Percentiles rank a stretch among this genome's conserved stretches.
phyloP scores from a whole-genome alignment of 768 basidiomycete species.

The Punctularia strigosozonata region DNA sequence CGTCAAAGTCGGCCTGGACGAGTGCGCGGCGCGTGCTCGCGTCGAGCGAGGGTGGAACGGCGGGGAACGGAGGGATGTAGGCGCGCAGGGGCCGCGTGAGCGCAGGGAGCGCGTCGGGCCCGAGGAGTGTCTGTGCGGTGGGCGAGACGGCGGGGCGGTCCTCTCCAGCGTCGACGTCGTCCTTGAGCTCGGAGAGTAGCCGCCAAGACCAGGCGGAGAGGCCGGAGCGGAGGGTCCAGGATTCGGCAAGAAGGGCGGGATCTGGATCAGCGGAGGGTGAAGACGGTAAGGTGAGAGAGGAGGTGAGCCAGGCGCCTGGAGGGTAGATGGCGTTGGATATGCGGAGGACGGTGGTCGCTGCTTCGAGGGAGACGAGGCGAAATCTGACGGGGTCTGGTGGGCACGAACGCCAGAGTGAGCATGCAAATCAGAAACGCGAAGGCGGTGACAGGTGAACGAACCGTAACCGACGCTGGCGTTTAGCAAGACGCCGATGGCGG shows the following conservation, averaged over 20 bases:
- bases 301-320: slow-evolving; percentile 49
- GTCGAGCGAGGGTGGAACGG: slow-evolving; percentile 25
- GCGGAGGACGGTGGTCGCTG: slow-evolving; percentile 55
- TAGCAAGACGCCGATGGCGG: slow-evolving; percentile 66
- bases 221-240: slow-evolving; percentile 54
- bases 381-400: slow-evolving; percentile 56
- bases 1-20: slow-evolving; percentile 55
- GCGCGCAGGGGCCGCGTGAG: slow-evolving; percentile 45
- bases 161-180: slow-evolving; percentile 39
- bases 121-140: slow-evolving; percentile 46
- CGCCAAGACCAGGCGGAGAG: slow-evolving; percentile 74
- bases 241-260: slow-evolving; percentile 28
- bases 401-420: slow-evolving; percentile 1
- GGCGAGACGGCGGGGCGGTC: neutral
- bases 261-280: slow-evolving; percentile 12
- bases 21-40: slow-evolving; percentile 30
- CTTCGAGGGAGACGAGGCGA: slow-evolving; percentile 56
- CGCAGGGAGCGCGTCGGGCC: slow-evolving; percentile 49
- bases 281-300: slow-evolving; percentile 6
- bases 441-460: slow-evolving; percentile 18
- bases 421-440: slow-evolving; percentile 2
- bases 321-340: slow-evolving; percentile 62
- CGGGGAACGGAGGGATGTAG: slow-evolving; percentile 43
- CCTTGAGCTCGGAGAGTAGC: slow-evolving; percentile 58
- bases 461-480: slow-evolving; percentile 74